Evolutionary conservation across 345 rosid species (phyloP), one percentile per base, ranked within the genome.

Genomic region (Reutealis trisperma): DNA sequence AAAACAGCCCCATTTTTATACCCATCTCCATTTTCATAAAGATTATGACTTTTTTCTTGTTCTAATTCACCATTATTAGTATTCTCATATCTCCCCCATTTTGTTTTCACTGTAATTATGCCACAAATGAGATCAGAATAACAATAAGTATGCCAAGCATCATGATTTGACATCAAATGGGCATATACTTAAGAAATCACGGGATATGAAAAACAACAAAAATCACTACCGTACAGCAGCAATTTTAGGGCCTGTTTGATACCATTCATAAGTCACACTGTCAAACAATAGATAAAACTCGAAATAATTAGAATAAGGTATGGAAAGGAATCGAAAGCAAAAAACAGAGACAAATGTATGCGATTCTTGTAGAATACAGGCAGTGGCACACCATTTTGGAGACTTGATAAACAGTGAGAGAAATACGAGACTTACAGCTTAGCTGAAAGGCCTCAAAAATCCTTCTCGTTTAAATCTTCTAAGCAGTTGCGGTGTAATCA

Each of bases 381-480:
- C n/a, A n/a, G n/a, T 32, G 57, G 34, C 49, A 75, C 63, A 64
- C 22, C 30, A 61, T 45, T 55, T 45, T 16, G 24, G n/a, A 44
- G 67, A 60, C 71, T 51, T 54, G 2, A 60, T 13, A 49, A 72
- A 72, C 42, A 52, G 52, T 41, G 22, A 13, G n/a, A n/a, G 19
- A 44, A 1, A 42, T 44, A 44, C 54, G 52, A 68, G 55, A 69
- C 72, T 61, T 19, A 13, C n/a, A 25, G 67, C 76, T 42, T 32
- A 58, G 63, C 64, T 75, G 63, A 15, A 66, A 44, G n/a, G 30
- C 14, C 45, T 68, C 21, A 18, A 34, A 27, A 65, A 67, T 67
- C 25, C 37, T 66, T 65, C 51, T 70, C 8, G 30, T 61, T 62
- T 47, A 25, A 79, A 47, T 32, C 37, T 41, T 52, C 70, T 44